Evolutionary conservation across 495 filamentous ascomycete genomes (phyloP).

Genomic region (Lophiostoma macrostomum): DNA sequence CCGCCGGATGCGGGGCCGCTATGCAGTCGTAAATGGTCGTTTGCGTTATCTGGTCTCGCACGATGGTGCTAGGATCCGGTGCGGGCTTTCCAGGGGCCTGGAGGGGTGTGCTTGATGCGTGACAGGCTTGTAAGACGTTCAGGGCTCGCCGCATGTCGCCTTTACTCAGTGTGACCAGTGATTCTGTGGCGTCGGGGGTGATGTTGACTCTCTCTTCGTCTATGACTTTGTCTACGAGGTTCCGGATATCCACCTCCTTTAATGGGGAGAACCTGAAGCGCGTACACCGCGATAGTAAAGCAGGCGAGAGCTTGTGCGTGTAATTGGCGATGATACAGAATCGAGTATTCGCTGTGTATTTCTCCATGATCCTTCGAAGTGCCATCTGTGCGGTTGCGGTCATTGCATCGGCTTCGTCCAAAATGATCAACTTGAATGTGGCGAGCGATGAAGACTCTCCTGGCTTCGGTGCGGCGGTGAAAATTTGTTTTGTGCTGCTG

Average conservation of each 20-base stretch:
- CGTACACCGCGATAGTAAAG: slow-evolving; percentile 88
- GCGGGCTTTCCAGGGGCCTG: slow-evolving; percentile 49
- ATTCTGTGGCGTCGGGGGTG: slow-evolving; percentile 68
- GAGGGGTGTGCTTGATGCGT: slow-evolving; percentile 72
- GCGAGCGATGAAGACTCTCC: slow-evolving; percentile 56
- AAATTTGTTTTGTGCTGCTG: slow-evolving; percentile 75
- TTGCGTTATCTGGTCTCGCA: slow-evolving; percentile 82
- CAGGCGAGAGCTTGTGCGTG: slow-evolving; percentile 96
- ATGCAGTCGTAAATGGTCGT: slow-evolving; percentile 96
- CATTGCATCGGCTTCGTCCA: slow-evolving; percentile 99
- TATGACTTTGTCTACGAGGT: slow-evolving; percentile 84
- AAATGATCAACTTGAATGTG: slow-evolving; percentile 89
- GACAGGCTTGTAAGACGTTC: slow-evolving; percentile 95
- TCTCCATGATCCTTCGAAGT: slow-evolving; percentile 95
- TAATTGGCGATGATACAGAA: slow-evolving; percentile 99
- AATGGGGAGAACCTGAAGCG: slow-evolving; percentile 93
- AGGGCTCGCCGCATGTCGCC: slow-evolving; percentile 94
- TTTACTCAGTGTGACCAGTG: slow-evolving; percentile 81
- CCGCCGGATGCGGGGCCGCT: slow-evolving; percentile 86
- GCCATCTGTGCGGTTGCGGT: slow-evolving; percentile 97
- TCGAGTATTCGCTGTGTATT: slow-evolving; percentile 95
- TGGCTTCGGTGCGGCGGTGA: slow-evolving; percentile 53
- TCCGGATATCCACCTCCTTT: slow-evolving; percentile 78
- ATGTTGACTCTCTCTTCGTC: slow-evolving; percentile 84
- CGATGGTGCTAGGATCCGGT: slow-evolving; percentile 48